These are phyloP conservation scores for Hirschioporus abietinus DNA, from an alignment of 768 basidiomycete species.

Conservation along the genomic window DNA sequence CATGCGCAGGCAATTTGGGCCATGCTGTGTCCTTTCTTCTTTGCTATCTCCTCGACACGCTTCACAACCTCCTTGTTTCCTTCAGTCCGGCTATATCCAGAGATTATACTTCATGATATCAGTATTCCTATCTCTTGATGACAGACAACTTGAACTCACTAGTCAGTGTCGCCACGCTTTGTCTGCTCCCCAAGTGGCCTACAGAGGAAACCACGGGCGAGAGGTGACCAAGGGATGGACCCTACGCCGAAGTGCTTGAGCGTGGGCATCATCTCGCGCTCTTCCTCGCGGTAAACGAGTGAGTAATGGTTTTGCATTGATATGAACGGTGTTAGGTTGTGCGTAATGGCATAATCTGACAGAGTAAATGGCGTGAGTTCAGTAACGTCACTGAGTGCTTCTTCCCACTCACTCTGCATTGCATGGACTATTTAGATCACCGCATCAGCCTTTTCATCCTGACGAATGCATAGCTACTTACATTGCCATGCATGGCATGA, in stretches of 20 bases:
- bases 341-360: conserved; percentile 53
- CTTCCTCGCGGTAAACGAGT: conserved; percentile 60
- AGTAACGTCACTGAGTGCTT: background rate
- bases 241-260: conserved; percentile 52
- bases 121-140: background rate
- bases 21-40: conserved; percentile 48
- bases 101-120: conserved; percentile 14
- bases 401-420: conserved; percentile 42
- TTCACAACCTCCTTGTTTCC: conserved; percentile 29
- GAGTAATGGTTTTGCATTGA: conserved; percentile 68
- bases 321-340: conserved; percentile 57
- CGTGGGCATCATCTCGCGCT: conserved; percentile 58
- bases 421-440: conserved; percentile 34
- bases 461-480: conserved; percentile 19
- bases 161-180: conserved; percentile 32
- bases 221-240: conserved; percentile 55
- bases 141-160: conserved; percentile 11
- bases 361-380: background rate
- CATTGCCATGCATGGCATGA: conserved; percentile 54
- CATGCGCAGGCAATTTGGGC: conserved; percentile 53
- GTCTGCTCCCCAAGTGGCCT: conserved; percentile 36
- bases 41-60: conserved; percentile 52
- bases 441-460: background rate
- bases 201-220: conserved; percentile 46
- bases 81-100: conserved; percentile 18